Evolutionary conservation across 768 basidiomycete genomes (phyloP), one percentile per base, ranked within the genome.

Genomic region (Psilocybe tampanensis): DNA sequence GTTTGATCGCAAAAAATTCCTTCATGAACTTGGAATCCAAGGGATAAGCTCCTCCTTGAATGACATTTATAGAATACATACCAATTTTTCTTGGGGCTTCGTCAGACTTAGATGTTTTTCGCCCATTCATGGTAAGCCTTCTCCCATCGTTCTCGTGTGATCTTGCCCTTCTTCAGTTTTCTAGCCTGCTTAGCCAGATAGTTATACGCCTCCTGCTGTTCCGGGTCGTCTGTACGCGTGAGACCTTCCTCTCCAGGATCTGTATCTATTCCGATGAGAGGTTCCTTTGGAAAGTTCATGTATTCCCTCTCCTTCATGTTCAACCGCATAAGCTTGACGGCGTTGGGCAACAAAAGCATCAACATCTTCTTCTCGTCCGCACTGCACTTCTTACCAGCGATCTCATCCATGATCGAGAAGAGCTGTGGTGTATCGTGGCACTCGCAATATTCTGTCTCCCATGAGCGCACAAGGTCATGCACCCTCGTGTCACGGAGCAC

Each of bases 181-280:
- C 60, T 62, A 44, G 61, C 66, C 65, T 68, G 71, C 48, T 65
- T 70, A 48, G 58, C 65, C 54, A 72, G 53, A 47, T 68, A 71
- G 42, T 69, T 67, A 43, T 43, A 54, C 60, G 61, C 8, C 19
- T 17, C 43, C 49, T 51, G 21, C 33, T 36, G 36, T n/a, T 63
- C 64, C 9, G 62, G 61, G 4, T 62, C 60, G 5, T 39, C 42
- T 8, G 41, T 53, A 15, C 44, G 8, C 2, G 51, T 24, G 3
- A 52, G 13, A 13, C 26, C 51, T 17, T 17, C 39, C 23, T 43
- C 41, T 6, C 24, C 22, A 2, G 70, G 70, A 51, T 73, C 70
- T 3, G 33, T 26, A 15, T 71, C 66, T 5, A 72, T 64, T 15
- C 21, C 53, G 8, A 71, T 6, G 6, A 11, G 7, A 17, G 69